Conservation (phyloP, 495 filamentous ascomycete genomes). For the Lasiosphaeria miniovina region DNA sequence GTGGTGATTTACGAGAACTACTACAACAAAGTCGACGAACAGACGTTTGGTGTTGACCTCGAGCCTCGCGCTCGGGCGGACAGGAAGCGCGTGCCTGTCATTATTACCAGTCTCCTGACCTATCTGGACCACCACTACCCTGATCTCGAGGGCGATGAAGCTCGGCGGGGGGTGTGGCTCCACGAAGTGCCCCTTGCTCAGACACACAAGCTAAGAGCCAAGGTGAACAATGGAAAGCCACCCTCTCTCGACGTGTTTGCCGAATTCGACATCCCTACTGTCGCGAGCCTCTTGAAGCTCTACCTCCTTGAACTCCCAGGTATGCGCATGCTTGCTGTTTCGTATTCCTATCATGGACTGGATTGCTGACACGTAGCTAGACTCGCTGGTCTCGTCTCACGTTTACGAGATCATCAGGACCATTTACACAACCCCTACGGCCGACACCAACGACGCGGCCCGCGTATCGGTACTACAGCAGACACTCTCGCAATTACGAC, state of each 20-base stretch:
- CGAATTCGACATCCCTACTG: constrained; percentile 86
- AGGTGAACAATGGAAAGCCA: constrained; percentile 84
- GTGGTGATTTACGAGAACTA: constrained; percentile 98
- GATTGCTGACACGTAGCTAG: constrained; percentile 42
- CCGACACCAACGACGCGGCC: constrained; percentile 61
- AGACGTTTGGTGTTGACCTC: constrained; percentile 96
- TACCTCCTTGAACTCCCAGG: constrained; percentile 95
- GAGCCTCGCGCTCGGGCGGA: constrained; percentile 91
- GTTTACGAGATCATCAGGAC: constrained; percentile 99
- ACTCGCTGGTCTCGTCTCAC: constrained; percentile 95
- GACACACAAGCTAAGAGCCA: constrained; percentile 78
- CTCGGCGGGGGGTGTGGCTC: constrained; percentile 88
- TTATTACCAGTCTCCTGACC: constrained; percentile 89
- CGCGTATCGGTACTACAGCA: constrained; percentile 93
- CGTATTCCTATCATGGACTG: background rate
- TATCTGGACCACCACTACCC: constrained; percentile 96
- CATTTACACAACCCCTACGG: constrained; percentile 83
- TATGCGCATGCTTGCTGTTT: constrained; percentile 39
- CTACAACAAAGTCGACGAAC: constrained; percentile 95
- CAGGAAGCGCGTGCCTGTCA: constrained; percentile 87
- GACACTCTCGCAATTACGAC: constrained; percentile 87
- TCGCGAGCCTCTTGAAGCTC: constrained; percentile 89
- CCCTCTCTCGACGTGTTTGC: constrained; percentile 73
- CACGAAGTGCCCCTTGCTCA: constrained; percentile 82
- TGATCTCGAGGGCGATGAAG: constrained; percentile 95